Conservation (phyloP, 2,329 filamentous ascomycete genomes). For the Zasmidium angulare region DNA sequence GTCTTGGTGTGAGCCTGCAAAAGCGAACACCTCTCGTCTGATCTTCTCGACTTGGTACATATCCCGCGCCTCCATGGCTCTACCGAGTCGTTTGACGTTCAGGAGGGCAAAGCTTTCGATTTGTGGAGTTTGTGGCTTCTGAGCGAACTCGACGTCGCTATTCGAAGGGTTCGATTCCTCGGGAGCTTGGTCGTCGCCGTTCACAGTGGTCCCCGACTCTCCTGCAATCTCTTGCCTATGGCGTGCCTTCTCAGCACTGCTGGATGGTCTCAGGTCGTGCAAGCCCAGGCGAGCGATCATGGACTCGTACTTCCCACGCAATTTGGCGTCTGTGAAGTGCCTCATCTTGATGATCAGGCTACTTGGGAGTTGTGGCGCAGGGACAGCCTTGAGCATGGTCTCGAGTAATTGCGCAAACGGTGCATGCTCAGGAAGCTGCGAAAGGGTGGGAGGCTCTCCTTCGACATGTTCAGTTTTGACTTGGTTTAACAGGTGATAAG, state of each 20-base stretch:
- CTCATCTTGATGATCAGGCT: background rate
- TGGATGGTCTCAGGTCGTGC: background rate
- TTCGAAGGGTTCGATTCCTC: background rate
- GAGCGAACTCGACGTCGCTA: background rate
- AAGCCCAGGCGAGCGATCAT: background rate
- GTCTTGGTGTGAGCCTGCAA: conserved; percentile 5
- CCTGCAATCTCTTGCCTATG: too few relatives aligned
- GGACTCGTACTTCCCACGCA: conserved; percentile 2
- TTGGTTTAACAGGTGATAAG: conserved; percentile 17
- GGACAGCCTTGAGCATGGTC: conserved; percentile 3
- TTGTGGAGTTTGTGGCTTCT: background rate
- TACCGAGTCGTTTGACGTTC: conserved; percentile 9
- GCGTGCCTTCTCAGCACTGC: background rate
- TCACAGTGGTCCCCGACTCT: background rate
- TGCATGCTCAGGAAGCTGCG: background rate
- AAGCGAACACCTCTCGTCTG: conserved; percentile 8
- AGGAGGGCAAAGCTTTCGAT: conserved; percentile 12
- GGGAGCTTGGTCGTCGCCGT: background rate
- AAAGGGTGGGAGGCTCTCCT: background rate
- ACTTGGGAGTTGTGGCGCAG: background rate
- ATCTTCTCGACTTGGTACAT: conserved; percentile 8
- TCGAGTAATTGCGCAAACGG: conserved; percentile 5
- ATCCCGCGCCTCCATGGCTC: conserved; percentile 9
- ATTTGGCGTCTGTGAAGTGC: background rate
- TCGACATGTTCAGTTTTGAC: background rate